Evolutionary conservation across 352 stramenopile species (phyloP).

Genomic region (Globisporangium rhizosaccharum): DNA sequence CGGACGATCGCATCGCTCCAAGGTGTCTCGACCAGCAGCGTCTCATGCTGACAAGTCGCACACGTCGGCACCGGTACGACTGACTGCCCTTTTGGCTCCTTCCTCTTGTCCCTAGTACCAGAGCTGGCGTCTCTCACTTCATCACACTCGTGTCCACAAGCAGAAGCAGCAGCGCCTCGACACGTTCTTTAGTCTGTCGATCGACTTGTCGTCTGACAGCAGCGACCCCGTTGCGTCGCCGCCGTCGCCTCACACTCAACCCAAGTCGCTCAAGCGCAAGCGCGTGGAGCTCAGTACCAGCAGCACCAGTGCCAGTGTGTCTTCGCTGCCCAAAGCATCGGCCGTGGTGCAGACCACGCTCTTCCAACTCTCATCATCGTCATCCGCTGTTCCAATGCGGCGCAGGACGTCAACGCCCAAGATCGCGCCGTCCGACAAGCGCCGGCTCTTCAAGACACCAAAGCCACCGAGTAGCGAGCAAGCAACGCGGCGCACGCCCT

Average conservation of each 20-base stretch:
- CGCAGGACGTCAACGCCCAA: no score
- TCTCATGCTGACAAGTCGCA: background rate
- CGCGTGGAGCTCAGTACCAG: slow-evolving; percentile 20
- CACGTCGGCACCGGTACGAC: no score
- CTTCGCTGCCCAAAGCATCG: slow-evolving; percentile 6
- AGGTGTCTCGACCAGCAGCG: background rate
- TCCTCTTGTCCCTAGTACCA: no score
- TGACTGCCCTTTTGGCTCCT: no score
- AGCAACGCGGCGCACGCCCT: slow-evolving; percentile 24
- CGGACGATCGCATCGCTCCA: no score
- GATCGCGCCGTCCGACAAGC: no score
- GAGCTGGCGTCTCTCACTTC: no score
- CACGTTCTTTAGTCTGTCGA: slow-evolving; percentile 25
- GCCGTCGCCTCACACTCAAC: background rate
- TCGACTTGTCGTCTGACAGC: slow-evolving; percentile 1
- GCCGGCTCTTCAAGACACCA: background rate
- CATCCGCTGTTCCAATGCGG: background rate
- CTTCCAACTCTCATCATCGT: slow-evolving; percentile 19
- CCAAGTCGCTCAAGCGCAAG: slow-evolving; percentile 1
- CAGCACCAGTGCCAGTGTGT: no score
- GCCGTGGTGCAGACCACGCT: slow-evolving; percentile 37
- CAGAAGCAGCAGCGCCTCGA: slow-evolving; percentile 42
- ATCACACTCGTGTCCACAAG: background rate
- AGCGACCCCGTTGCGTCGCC: background rate
- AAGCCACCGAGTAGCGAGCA: slow-evolving; percentile 1